phyloP scores from a whole-genome alignment of 225 moss, liverwort and hornwort genomes.

The Bryum argenteum region DNA sequence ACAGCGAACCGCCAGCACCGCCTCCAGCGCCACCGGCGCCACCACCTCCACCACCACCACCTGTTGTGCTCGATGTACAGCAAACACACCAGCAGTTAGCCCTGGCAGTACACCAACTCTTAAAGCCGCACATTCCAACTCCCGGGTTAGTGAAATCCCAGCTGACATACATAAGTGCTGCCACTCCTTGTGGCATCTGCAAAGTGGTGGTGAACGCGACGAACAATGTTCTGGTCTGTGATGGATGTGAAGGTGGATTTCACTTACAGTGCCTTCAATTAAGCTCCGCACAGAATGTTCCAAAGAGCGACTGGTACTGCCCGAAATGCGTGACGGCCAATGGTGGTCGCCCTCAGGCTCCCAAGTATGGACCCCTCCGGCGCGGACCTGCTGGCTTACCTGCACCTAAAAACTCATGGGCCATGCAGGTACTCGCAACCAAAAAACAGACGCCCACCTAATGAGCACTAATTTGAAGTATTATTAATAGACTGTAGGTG shows the following conservation, averaged over 20 bases:
- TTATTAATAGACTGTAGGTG: not conserved
- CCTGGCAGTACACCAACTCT: conserved; percentile 67
- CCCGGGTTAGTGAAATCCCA: conserved; percentile 47
- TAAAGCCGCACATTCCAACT: conserved; percentile 51
- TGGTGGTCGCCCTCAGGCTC: conserved; percentile 56
- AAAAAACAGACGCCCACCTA: conserved; percentile 17
- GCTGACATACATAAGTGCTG: conserved; percentile 59
- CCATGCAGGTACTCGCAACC: conserved; percentile 41
- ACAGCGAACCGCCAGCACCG: conserved; percentile 12
- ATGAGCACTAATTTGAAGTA: conserved; percentile 16
- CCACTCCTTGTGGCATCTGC: conserved; percentile 72
- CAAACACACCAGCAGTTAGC: conserved; percentile 72
- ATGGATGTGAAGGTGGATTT: conserved; percentile 76
- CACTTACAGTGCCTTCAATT: conserved; percentile 80
- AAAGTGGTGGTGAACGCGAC: conserved; percentile 63
- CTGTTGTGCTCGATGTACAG: conserved; percentile 22
- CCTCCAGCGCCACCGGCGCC: not conserved
- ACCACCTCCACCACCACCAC: not conserved
- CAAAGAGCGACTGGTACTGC: conserved; percentile 88
- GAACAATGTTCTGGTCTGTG: conserved; percentile 72
- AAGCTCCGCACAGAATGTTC: conserved; percentile 40
- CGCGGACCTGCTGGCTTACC: conserved; percentile 45
- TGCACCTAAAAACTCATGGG: conserved; percentile 60
- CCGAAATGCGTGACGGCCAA: conserved; percentile 62
- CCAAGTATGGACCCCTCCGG: conserved; percentile 81